Evolutionary conservation across 176 grass and related monocot genomes (phyloP), one percentile per base, ranked within the genome.

Genomic region (Poa annua): DNA sequence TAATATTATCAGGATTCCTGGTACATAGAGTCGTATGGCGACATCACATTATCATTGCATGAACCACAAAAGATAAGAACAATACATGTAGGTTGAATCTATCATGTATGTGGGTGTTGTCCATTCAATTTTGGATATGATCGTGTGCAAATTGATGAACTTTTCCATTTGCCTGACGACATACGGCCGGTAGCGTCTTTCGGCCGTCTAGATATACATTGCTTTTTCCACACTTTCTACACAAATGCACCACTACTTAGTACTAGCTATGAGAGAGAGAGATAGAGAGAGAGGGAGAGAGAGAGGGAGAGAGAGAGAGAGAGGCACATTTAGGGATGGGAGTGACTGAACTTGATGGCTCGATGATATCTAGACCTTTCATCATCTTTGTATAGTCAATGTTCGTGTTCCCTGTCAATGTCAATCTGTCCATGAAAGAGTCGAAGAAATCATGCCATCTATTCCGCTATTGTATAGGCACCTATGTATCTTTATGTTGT

Each of bases 291-390:
- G 35, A 36, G 35, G 5, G 35, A 4, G 34, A 48, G 15, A 24
- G 15, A 19, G 1, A 10, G 1, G 49, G 8, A 25, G 15, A 19
- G 26, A 26, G 45, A 5, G 11, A 5, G 26, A 36, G 54, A 44
- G 1, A 61, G 77, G 77, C 24, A 75, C 82, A 81, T 17, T 38
- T 14, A 85, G 71, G 73, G 61, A 85, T 89, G 87, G 82, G 82
- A 44, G 16, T 70, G 77, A 89, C 41, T 76, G 32, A 70, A 69
- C 39, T 88, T 76, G 69, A 70, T 38, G 50, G 69, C 76, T 88
- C 38, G 32, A 75, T 21, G 33, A 74, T 34, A 35, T 39, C 1
- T 59, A 72, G 49, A 65, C 34, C 34, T 21, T 33, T 75, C 9
- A 63, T 44, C 65, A 39, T 78, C 35, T 76, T 24, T 52, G 32